Evolutionary conservation across 176 grass and related monocot genomes (phyloP), one percentile per base, ranked within the genome.

Genomic region (Triticum timopheevii): DNA sequence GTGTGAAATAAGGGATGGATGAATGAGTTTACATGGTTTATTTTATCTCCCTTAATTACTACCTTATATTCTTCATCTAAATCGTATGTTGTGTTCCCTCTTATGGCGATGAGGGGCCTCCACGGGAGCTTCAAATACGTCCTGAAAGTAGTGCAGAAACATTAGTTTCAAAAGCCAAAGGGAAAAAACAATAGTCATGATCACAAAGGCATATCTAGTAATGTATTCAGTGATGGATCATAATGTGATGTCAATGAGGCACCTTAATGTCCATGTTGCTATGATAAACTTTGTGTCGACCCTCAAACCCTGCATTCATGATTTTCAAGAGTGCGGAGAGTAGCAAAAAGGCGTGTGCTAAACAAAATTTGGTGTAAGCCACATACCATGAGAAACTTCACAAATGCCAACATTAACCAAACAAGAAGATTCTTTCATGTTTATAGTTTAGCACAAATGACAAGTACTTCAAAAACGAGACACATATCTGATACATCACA

Each of bases 41-140:
- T 3, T 22, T 25, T 10, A 40, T 8, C 30, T 1, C 3, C 0
- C 0, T 16, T 86, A 86, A 87, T 20, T 49, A 49, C 45, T 49
- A 49, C 93, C 86, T 87, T 91, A 71, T 89, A 94, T 76, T 92
- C 82, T 77, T 90, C 54, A 16, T 93, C 83, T 20, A 98, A 86
- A 81, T 98, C 88, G 70, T 98, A 96, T 0, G 88, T 98, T 9
- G 93, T 98, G 80, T 84, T 87, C 82, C 96, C 96, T 86, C 67
- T 91, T 15, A 98, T 94, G n/a, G 40, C 68, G 38, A 96, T 90
- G 50, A 96, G 88, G 59, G 96, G 96, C 28, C 86, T 94, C 96
- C 96, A 98, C 76, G 96, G 96, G 83, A 98, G 88, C 86, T 89
- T 96, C 61, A 94, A 74, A 17, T 96, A 88, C 61, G 96, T 94